Conservation (phyloP, 129 eudicot genomes). For the Lactuca sativa region DNA sequence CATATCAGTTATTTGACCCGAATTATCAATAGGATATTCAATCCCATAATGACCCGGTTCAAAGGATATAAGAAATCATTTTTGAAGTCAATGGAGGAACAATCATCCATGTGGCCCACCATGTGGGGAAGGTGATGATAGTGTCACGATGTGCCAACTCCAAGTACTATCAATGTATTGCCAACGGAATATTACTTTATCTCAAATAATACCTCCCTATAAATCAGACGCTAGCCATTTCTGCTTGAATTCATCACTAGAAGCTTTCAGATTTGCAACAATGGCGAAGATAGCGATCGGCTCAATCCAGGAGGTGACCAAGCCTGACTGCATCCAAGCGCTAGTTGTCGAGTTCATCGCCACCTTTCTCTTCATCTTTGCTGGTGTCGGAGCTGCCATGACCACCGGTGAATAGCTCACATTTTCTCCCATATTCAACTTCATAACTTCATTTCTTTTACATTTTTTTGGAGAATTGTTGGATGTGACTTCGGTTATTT, state of each 20-base stretch:
- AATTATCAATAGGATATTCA: not conserved
- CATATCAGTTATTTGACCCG: not conserved
- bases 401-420: slow-evolving; percentile 48
- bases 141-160: slow-evolving; percentile 33
- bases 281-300: slow-evolving; percentile 90
- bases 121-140: slow-evolving; percentile 19
- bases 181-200: slow-evolving; percentile 25
- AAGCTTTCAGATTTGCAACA: slow-evolving; percentile 1
- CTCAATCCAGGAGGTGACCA: slow-evolving; percentile 47
- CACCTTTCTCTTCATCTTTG: slow-evolving; percentile 79
- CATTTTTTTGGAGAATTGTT: not conserved
- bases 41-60: slow-evolving; percentile 5
- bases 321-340: slow-evolving; percentile 74
- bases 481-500: not conserved
- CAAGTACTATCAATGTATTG: not conserved
- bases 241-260: not conserved
- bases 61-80: not conserved
- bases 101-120: slow-evolving; percentile 12
- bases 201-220: slow-evolving; percentile 31
- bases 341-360: slow-evolving; percentile 81
- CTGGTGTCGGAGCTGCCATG: slow-evolving; percentile 92
- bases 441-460: not conserved
- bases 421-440: not conserved
- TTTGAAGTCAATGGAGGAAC: slow-evolving; percentile 28
- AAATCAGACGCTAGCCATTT: slow-evolving; percentile 4